Evolutionary conservation across 2,329 filamentous ascomycete genomes (phyloP), one percentile per base, ranked within the genome.

Genomic region (Hirsutella rhossiliensis): DNA sequence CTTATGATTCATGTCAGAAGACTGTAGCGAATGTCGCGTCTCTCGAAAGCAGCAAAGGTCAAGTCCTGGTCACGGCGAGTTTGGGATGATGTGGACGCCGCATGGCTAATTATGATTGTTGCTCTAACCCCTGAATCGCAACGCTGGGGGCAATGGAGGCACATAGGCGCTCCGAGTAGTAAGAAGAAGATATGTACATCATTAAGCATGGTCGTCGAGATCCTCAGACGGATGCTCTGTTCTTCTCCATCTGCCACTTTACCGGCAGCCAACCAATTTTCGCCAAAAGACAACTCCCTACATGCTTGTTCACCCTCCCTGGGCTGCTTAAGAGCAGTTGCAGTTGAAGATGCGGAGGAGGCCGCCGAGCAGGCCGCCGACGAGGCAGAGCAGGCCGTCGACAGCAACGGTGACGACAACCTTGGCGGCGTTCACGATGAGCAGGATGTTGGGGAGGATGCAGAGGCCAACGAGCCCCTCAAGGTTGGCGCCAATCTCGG

Each of bases 291-390:
- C 34, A 37, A 11, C 15, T 17, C 13, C 3, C 18, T n/a, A 37
- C 13, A 17, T 5, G 31, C 34, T 6, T 37, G 15, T 17, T 18
- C 5, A 6, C 17, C 11, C 17, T 38, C 19, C 37, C 13, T 7
- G 7, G 3, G 19, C 11, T 17, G 40, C 42, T 53, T 56, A 59
- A 42, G 48, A 43, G 54, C 61, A 64, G 53, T 56, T 51, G 53
- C 59, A 63, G 53, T 58, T 46, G 50, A 62, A 64, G 34, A 50
- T 52, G 45, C 46, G 45, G 45, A 63, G 46, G 42, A 63, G 46
- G 41, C 46, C 46, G 44, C 50, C 53, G 48, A 61, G 43, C 38
- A 63, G 45, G 43, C 51, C 56, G 44, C 56, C 59, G 41, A 62
- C 57, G 17, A 59, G 23, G 23, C 23, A 27, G 48, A 61, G 44